Percentiles rank a stretch among this genome's conserved stretches.
Evolutionary conservation across 2,329 filamentous ascomycete genomes (phyloP).

Genomic region (Talaromyces sp.): DNA sequence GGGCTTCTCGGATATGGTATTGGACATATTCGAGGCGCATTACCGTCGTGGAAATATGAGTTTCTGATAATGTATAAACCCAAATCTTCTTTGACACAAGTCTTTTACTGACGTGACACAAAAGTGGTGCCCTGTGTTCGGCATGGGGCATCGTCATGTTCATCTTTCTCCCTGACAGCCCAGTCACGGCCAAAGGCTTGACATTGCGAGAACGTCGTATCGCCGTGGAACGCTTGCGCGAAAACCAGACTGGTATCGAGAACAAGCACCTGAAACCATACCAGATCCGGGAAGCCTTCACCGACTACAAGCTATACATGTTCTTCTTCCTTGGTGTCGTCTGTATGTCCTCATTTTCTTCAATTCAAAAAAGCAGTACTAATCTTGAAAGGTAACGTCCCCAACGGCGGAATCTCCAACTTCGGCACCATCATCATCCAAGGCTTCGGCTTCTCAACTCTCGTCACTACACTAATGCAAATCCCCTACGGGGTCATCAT

Average conservation of each 20-base stretch:
- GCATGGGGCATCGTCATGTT: slow-evolving; percentile 59
- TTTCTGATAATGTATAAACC: slow-evolving; percentile 58
- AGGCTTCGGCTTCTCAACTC: slow-evolving; percentile 54
- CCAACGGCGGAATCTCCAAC: slow-evolving; percentile 58
- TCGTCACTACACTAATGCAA: slow-evolving; percentile 54
- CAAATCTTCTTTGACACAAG: neutral
- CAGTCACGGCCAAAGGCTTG: slow-evolving; percentile 54
- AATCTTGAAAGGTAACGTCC: slow-evolving; percentile 41
- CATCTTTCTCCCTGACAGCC: slow-evolving; percentile 57
- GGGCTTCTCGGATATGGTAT: slow-evolving; percentile 59
- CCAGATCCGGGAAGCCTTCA: slow-evolving; percentile 56
- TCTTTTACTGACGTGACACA: neutral
- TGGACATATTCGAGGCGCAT: slow-evolving; percentile 55
- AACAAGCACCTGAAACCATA: slow-evolving; percentile 55
- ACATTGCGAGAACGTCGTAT: slow-evolving; percentile 52
- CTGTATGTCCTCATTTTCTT: slow-evolving; percentile 24
- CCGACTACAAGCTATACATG: slow-evolving; percentile 59
- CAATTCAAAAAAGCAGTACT: neutral
- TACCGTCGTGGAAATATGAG: slow-evolving; percentile 64
- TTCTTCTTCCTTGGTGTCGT: slow-evolving; percentile 54
- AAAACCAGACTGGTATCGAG: slow-evolving; percentile 59
- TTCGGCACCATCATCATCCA: slow-evolving; percentile 60
- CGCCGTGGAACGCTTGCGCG: slow-evolving; percentile 53
- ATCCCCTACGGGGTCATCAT: slow-evolving; percentile 52
- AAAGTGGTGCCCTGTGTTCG: slow-evolving; percentile 52